Evolutionary conservation across 768 basidiomycete genomes (phyloP).

Genomic region (Sutorius australiensis): DNA sequence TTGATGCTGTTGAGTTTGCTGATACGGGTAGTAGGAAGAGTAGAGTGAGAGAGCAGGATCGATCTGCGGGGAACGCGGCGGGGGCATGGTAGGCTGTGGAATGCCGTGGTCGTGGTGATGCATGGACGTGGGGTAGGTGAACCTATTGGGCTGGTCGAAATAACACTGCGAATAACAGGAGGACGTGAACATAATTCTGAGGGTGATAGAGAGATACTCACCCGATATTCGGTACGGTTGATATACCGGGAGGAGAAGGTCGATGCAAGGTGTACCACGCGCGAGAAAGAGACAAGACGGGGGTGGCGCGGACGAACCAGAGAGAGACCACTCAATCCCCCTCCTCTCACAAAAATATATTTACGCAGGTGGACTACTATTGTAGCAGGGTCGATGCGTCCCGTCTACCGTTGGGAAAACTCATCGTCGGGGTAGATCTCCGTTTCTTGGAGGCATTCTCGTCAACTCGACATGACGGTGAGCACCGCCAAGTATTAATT

Average conservation of each 20-base stretch:
- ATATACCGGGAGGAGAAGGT: not conserved
- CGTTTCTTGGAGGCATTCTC: not conserved
- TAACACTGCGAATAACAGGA: constrained; percentile 22
- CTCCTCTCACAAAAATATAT: no score
- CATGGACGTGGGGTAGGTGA: constrained; percentile 41
- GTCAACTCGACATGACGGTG: not conserved
- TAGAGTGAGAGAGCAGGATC: constrained; percentile 71
- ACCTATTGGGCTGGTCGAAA: constrained; percentile 29
- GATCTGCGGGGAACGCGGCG: constrained; percentile 59
- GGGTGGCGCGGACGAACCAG: not conserved
- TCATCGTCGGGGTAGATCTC: not conserved
- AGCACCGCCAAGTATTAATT: not conserved
- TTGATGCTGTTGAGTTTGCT: constrained; percentile 44
- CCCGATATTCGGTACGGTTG: not conserved
- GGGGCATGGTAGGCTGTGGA: constrained; percentile 37
- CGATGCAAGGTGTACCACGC: not conserved
- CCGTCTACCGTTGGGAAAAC: not conserved
- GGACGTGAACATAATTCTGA: constrained; percentile 17
- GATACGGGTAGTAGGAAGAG: constrained; percentile 57
- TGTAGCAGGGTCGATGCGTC: not conserved
- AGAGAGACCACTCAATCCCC: not conserved
- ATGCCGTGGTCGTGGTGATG: constrained; percentile 43
- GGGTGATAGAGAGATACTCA: constrained; percentile 7
- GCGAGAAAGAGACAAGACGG: not conserved
- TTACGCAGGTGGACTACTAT: not conserved